Conservation (phyloP, 805 yeast genomes). For the Limtongozyma cylindracea region DNA sequence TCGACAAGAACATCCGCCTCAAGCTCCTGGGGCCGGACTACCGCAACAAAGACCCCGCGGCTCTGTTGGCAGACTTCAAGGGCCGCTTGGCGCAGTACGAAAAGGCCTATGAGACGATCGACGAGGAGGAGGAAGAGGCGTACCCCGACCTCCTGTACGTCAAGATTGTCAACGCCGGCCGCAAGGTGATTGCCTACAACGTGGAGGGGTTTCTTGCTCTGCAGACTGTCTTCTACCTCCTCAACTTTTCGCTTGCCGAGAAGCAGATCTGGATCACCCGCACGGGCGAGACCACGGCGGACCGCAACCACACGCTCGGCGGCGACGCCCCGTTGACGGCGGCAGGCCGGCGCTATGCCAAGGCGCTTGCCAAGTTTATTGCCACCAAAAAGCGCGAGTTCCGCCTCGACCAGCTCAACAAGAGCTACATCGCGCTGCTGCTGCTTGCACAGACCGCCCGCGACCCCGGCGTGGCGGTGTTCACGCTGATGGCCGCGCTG, state of each 20-base stretch:
- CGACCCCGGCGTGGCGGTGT: constrained; percentile 54
- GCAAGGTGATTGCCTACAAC: constrained; percentile 78
- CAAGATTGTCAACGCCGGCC: constrained; percentile 90
- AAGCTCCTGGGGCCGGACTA: constrained; percentile 90
- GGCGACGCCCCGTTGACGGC: constrained; percentile 70
- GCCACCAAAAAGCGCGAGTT: constrained; percentile 45
- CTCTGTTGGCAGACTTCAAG: constrained; percentile 61
- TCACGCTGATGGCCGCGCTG: constrained; percentile 76
- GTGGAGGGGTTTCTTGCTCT: constrained; percentile 75
- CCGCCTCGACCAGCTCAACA: constrained; percentile 29
- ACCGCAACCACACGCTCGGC: constrained; percentile 67
- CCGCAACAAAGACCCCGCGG: constrained; percentile 54
- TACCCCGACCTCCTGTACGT: constrained; percentile 52
- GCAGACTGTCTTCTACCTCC: constrained; percentile 70
- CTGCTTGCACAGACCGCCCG: constrained; percentile 13
- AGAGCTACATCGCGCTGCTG: constrained; percentile 17
- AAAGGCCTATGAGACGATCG: constrained; percentile 75
- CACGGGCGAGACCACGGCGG: constrained; percentile 82
- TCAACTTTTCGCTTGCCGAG: constrained; percentile 55
- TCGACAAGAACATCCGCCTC: constrained; percentile 63
- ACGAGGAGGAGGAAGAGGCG: constrained; percentile 55
- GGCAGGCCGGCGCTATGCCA: constrained; percentile 55
- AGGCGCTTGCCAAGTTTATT: constrained; percentile 53
- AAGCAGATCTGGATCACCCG: constrained; percentile 89
- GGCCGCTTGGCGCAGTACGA: constrained; percentile 67